phyloP scores from a whole-genome alignment of 345 rosid genomes.

The Punica granatum region DNA sequence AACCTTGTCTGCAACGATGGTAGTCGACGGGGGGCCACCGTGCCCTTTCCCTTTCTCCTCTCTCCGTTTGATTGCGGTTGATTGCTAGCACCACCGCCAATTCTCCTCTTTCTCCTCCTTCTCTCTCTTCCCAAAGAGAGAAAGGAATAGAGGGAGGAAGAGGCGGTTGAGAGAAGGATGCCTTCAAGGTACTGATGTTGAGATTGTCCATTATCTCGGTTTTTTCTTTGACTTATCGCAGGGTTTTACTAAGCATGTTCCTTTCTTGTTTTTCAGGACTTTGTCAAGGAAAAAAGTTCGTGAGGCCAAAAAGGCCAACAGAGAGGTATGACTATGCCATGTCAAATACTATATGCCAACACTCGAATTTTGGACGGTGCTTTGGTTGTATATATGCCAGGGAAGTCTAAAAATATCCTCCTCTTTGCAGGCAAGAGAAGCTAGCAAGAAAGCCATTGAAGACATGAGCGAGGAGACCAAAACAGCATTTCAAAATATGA shows the following conservation, averaged over 20 bases:
- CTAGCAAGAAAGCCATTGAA: constrained; percentile 65
- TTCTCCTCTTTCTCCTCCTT: too few relatives aligned
- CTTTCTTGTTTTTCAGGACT: constrained; percentile 40
- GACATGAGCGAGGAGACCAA: constrained; percentile 78
- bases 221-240: not conserved
- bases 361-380: too few relatives aligned
- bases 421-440: constrained; percentile 66
- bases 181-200: constrained; percentile 51
- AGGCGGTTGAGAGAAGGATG: constrained; percentile 66
- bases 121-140: too few relatives aligned
- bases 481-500: constrained; percentile 58
- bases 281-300: constrained; percentile 71
- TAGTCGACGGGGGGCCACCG: too few relatives aligned
- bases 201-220: not conserved
- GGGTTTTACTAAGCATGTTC: not conserved
- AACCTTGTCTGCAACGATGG: too few relatives aligned
- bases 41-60: too few relatives aligned
- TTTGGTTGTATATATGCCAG: constrained; percentile 6
- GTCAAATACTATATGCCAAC: not conserved
- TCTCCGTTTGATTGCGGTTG: too few relatives aligned
- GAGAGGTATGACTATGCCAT: constrained; percentile 51
- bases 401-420: not conserved
- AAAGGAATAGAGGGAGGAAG: too few relatives aligned
- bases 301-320: constrained; percentile 77
- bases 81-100: too few relatives aligned